phyloP scores from a whole-genome alignment of 2,329 filamentous ascomycete genomes.

The Pseudogymnoascus sp. region DNA sequence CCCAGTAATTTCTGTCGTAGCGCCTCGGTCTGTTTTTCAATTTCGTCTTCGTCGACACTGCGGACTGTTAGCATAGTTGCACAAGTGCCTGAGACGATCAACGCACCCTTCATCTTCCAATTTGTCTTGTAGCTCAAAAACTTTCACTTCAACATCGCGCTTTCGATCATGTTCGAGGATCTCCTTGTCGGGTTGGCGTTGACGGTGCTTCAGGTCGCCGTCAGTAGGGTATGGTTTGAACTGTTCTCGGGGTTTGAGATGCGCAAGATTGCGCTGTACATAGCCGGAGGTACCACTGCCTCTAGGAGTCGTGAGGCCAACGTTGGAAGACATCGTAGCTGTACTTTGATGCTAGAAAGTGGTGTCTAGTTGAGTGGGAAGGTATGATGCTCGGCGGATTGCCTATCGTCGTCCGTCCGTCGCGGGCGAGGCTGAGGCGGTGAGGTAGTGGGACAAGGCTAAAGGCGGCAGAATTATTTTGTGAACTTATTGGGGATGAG shows the following conservation, averaged over 20 bases:
- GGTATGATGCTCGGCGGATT: neutral
- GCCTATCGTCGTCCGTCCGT: neutral
- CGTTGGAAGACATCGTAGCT: conserved; percentile 79
- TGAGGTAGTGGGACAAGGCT: conserved; percentile 6
- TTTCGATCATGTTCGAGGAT: conserved; percentile 93
- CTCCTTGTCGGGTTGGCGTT: conserved; percentile 79
- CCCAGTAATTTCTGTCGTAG: conserved; percentile 54
- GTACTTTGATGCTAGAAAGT: neutral
- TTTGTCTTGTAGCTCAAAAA: conserved; percentile 80
- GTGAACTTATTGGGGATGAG: neutral
- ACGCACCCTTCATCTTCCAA: conserved; percentile 82
- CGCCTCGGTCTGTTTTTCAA: conserved; percentile 65
- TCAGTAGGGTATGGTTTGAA: conserved; percentile 59
- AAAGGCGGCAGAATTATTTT: conserved; percentile 8
- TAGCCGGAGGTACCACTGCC: conserved; percentile 96
- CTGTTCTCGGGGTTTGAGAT: conserved; percentile 72
- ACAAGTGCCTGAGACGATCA: neutral
- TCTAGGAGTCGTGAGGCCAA: conserved; percentile 87
- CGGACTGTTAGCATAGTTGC: conserved; percentile 11
- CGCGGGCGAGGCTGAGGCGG: neutral
- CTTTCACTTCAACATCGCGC: conserved; percentile 84
- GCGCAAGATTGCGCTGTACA: conserved; percentile 89
- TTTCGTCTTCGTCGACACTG: conserved; percentile 80
- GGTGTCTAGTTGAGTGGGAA: neutral
- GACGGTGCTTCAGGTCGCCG: conserved; percentile 63